Conservation (phyloP, 2,329 filamentous ascomycete species). For the Hypoxylon rubiginosum region DNA sequence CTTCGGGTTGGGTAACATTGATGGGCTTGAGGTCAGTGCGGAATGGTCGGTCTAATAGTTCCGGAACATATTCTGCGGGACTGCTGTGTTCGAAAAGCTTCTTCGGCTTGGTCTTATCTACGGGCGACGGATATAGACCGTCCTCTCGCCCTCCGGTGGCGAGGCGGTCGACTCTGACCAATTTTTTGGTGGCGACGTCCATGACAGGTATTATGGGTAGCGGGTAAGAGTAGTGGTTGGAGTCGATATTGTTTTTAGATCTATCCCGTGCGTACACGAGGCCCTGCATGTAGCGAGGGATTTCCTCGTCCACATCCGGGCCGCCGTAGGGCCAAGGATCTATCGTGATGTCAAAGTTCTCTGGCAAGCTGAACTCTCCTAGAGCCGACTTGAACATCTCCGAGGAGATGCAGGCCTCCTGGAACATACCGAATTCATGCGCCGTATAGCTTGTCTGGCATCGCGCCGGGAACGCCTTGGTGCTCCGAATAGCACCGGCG, state of each 20-base stretch:
- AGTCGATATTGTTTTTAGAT: conserved; percentile 62
- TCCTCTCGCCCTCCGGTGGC: conserved; percentile 64
- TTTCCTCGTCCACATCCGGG: conserved; percentile 55
- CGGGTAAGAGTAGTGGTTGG: conserved; percentile 74
- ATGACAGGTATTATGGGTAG: conserved; percentile 71
- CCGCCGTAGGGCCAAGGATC: conserved; percentile 78
- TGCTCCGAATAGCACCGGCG: conserved; percentile 49
- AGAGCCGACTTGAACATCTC: conserved; percentile 62
- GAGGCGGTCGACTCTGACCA: conserved; percentile 70
- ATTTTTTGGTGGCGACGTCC: conserved; percentile 66
- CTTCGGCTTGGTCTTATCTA: conserved; percentile 55
- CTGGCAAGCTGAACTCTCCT: conserved; percentile 61
- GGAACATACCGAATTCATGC: conserved; percentile 58
- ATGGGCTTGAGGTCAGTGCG: conserved; percentile 75
- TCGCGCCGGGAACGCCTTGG: conserved; percentile 46
- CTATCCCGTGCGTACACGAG: conserved; percentile 63
- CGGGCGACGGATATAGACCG: conserved; percentile 55
- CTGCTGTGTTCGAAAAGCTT: conserved; percentile 60
- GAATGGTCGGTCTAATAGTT: conserved; percentile 62
- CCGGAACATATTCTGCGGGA: conserved; percentile 63
- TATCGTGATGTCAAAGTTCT: conserved; percentile 59
- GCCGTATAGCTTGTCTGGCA: conserved; percentile 56
- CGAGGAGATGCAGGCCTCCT: conserved; percentile 58
- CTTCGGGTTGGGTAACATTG: conserved; percentile 74
- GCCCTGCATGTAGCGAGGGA: conserved; percentile 63